These are phyloP conservation scores for Ceratocystis diversiconidia DNA, from an alignment of 2,329 filamentous ascomycete species.

Conservation along the genomic window DNA sequence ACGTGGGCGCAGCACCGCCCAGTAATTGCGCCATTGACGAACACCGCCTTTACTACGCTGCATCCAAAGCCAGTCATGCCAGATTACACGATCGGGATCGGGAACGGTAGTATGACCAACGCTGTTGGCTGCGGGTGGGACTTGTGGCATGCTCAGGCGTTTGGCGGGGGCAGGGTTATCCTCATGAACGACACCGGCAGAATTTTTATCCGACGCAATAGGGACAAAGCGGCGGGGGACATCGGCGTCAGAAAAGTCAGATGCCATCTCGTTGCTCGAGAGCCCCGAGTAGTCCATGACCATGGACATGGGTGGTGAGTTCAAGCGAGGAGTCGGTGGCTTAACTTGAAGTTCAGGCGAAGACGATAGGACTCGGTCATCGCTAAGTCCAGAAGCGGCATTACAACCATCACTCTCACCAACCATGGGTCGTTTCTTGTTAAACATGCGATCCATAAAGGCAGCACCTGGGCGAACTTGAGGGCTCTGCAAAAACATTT, in stretches of 20 bases:
- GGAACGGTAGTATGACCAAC: slow-evolving; percentile 30
- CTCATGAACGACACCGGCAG: slow-evolving; percentile 27
- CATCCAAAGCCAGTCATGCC: slow-evolving; percentile 79
- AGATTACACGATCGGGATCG: slow-evolving; percentile 79
- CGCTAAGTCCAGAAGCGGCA: slow-evolving; percentile 19
- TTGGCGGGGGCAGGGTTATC: slow-evolving; percentile 18
- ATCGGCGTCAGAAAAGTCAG: slow-evolving; percentile 70
- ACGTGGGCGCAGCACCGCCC: slow-evolving; percentile 77
- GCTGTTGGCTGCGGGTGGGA: not conserved
- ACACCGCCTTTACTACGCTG: slow-evolving; percentile 72
- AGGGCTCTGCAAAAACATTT: slow-evolving; percentile 61
- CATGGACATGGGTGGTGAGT: slow-evolving; percentile 43
- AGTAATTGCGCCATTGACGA: slow-evolving; percentile 85
- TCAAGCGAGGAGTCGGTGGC: slow-evolving; percentile 26
- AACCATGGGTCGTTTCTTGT: slow-evolving; percentile 8
- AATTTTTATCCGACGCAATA: slow-evolving; percentile 32
- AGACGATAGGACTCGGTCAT: slow-evolving; percentile 38
- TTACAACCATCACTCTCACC: slow-evolving; percentile 17
- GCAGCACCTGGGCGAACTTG: slow-evolving; percentile 29
- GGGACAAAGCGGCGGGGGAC: slow-evolving; percentile 25
- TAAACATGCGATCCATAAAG: slow-evolving; percentile 19
- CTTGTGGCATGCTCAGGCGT: slow-evolving; percentile 5
- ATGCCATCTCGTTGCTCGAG: slow-evolving; percentile 54
- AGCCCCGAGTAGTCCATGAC: slow-evolving; percentile 49
- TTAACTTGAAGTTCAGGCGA: slow-evolving; percentile 44